Conservation (phyloP, 2,329 filamentous ascomycete genomes). For the Ophiocordyceps australis region DNA sequence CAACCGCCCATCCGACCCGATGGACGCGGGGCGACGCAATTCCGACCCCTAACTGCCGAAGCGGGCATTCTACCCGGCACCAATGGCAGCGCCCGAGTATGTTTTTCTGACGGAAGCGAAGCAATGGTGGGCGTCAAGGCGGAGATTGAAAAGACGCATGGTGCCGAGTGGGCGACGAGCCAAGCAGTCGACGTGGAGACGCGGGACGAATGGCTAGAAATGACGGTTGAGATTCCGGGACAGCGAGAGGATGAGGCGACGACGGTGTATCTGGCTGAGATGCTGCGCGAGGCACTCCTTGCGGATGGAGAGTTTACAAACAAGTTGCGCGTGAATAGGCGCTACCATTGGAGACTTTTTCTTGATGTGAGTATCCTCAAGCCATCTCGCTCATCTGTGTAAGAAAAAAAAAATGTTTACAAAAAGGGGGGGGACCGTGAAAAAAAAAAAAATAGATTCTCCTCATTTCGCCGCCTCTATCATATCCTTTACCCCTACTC, state of each 20-base stretch:
- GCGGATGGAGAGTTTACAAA: constrained; percentile 51
- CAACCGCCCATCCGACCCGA: constrained; percentile 78
- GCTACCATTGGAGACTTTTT: constrained; percentile 94
- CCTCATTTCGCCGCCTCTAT: constrained; percentile 79
- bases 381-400: no score
- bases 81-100: constrained; percentile 84
- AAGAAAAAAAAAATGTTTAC: no score
- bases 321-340: constrained; percentile 68
- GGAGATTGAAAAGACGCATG: constrained; percentile 62
- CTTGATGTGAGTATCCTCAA: constrained; percentile 54
- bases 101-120: constrained; percentile 88
- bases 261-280: constrained; percentile 72
- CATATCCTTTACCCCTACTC: constrained; percentile 82
- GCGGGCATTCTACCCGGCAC: constrained; percentile 75
- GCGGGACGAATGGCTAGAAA: constrained; percentile 62
- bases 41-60: constrained; percentile 80
- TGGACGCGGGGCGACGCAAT: constrained; percentile 64
- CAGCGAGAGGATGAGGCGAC: constrained; percentile 78
- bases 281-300: constrained; percentile 76
- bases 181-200: constrained; percentile 22
- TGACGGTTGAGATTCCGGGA: constrained; percentile 83
- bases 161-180: constrained; percentile 10
- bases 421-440: no score
- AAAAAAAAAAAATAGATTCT: no score
- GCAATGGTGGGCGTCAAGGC: constrained; percentile 92